Percentiles rank a stretch among this genome's conserved stretches.
These are phyloP conservation scores for Aureobasidium sp. DNA, from an alignment of 2,329 filamentous ascomycete species.

Conservation along the genomic window DNA sequence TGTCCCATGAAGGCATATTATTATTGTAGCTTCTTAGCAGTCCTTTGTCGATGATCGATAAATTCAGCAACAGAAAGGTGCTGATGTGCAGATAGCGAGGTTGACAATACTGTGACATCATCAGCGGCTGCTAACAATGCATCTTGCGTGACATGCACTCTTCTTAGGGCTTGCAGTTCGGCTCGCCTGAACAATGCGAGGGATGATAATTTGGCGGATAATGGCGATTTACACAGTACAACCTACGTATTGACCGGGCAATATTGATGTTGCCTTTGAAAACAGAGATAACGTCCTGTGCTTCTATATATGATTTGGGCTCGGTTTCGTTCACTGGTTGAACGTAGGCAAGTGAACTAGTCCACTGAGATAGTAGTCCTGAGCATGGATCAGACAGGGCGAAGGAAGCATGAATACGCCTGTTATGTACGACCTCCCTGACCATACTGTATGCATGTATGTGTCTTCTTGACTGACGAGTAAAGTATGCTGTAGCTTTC, in stretches of 20 bases:
- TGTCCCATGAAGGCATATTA: conserved; percentile 7
- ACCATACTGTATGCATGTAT: neutral
- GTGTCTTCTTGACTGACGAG: neutral
- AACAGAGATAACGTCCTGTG: neutral
- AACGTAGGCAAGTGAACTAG: neutral
- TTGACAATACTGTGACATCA: neutral
- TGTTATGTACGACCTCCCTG: neutral
- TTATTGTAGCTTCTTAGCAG: neutral
- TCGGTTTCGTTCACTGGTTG: neutral
- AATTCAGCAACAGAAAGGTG: neutral
- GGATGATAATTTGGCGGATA: neutral
- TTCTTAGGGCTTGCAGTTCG: neutral
- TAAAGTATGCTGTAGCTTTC: neutral
- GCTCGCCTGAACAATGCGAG: neutral
- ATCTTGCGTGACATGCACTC: neutral
- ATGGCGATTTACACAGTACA: neutral
- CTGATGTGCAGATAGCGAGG: neutral
- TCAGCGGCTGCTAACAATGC: neutral
- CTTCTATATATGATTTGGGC: neutral
- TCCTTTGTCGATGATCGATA: neutral
- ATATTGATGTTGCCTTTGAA: neutral
- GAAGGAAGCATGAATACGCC: neutral
- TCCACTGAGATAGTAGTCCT: neutral
- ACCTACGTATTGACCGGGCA: neutral
- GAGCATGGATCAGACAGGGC: neutral